phyloP scores from a whole-genome alignment of 768 basidiomycete species.

The Hysterangium stoloniferum region DNA sequence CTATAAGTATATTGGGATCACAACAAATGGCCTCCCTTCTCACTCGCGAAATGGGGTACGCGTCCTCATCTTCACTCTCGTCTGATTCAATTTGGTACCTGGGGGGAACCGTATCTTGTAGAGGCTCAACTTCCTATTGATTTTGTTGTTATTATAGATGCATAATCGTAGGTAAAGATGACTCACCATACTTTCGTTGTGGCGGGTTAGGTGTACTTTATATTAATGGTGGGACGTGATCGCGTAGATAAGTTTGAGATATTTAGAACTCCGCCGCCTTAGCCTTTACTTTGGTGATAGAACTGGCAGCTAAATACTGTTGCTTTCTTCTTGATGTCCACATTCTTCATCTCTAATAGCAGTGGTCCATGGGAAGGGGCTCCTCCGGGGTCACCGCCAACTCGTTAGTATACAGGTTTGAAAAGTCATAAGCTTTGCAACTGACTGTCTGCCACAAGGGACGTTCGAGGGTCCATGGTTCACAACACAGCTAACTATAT shows the following conservation, averaged over 20 bases:
- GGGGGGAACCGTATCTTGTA: constrained; percentile 49
- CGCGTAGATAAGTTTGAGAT: no score
- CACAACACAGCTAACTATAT: constrained; percentile 78
- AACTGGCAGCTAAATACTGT: not conserved
- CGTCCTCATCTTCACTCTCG: constrained; percentile 47
- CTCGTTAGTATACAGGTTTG: constrained; percentile 33
- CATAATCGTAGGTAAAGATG: no score
- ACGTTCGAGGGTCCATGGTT: constrained; percentile 95
- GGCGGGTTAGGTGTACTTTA: no score
- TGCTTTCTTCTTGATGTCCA: not conserved
- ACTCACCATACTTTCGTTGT: no score
- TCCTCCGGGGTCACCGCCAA: constrained; percentile 60
- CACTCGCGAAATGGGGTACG: not conserved
- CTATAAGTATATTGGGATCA: not conserved
- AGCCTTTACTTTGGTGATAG: no score
- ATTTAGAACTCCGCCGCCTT: no score
- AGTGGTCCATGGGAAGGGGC: constrained; percentile 33
- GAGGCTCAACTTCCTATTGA: constrained; percentile 42
- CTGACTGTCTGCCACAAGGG: constrained; percentile 31
- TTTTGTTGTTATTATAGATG: no score
- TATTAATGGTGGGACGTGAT: no score
- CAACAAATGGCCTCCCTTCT: not conserved
- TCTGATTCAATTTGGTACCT: constrained; percentile 60
- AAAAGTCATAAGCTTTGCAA: not conserved
- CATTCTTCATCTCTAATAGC: constrained; percentile 20